Evolutionary conservation across 2,329 filamentous ascomycete species (phyloP), one percentile per base, ranked within the genome.

Genomic region (Intubia oerlemansii): DNA sequence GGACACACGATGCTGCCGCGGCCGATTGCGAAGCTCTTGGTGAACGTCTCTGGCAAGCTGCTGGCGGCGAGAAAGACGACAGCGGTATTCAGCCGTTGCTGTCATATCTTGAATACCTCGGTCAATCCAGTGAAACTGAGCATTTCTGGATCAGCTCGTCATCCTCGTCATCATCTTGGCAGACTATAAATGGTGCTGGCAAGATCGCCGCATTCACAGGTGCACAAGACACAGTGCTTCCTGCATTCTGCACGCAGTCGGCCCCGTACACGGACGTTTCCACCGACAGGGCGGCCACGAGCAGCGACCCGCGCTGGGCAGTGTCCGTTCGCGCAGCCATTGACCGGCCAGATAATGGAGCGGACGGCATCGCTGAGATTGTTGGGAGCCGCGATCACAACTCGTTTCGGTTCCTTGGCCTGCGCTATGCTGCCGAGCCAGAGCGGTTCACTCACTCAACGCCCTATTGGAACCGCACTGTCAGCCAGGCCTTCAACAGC

Each of bases 381-480:
- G 45, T 46, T 0, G 53, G 52, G 2, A 56, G 50, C 32, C 53
- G 56, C 10, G 54, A 59, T 32, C 49, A 46, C n/a, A 44, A 51
- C 14, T 52, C 51, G 10, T 65, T 63, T 38, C 56, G 59, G 5
- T 64, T 63, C 37, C 44, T 58, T 12, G 59, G 58, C 11, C 42
- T 63, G 19, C 50, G 54, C 29, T 61, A 59, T 34, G 57, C 54
- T 4, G 36, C 48, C 0, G 45, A 51, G 30, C 55, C 57, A 1
- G 39, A 48, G 30, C 46, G 57, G 12, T 62, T 60, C 38, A 49
- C 48, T 1, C 53, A 62, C 34, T 49, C 57, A 0, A 41, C 39
- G 11, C 42, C 44, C 2, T 56, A 58, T 33, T 33, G 31, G 31
- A 35, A 30, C 25, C 25, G 27, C 14, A 32, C 32, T 7, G 25